Percentiles rank a stretch among this genome's conserved stretches.
phyloP scores from a whole-genome alignment of 2,329 filamentous ascomycete species.

The Xylaria sp. region DNA sequence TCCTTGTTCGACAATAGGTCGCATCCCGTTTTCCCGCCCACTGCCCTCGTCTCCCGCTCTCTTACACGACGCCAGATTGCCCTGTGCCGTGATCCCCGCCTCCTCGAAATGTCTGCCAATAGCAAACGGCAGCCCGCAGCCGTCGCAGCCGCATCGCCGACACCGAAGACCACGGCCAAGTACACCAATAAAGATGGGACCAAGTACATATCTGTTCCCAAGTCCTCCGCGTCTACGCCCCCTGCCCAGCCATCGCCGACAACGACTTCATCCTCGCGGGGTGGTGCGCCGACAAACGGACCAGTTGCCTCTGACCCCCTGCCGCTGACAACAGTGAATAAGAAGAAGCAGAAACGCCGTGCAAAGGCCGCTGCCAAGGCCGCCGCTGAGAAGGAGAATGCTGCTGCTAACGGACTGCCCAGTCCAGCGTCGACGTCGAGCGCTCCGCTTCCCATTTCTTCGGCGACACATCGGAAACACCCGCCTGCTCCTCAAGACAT shows the following conservation, averaged over 20 bases:
- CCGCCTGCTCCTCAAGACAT: conserved; percentile 31
- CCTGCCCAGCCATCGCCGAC: conserved; percentile 65
- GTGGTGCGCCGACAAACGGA: conserved; percentile 49
- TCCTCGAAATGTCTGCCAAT: conserved; percentile 60
- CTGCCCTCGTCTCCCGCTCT: conserved; percentile 30
- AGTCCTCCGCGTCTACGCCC: conserved; percentile 61
- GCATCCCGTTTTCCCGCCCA: conserved; percentile 30
- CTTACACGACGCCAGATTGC: conserved; percentile 41
- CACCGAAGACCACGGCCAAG: conserved; percentile 64
- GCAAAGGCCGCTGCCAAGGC: conserved; percentile 83
- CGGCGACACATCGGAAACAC: conserved; percentile 36
- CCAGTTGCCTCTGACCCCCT: conserved; percentile 41
- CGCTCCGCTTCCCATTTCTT: conserved; percentile 37
- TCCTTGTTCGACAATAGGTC: conserved; percentile 32
- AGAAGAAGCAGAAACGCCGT: conserved; percentile 94
- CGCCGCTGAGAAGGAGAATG: conserved; percentile 60
- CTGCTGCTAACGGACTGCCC: conserved; percentile 55
- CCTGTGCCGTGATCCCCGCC: conserved; percentile 38
- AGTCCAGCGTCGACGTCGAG: conserved; percentile 50
- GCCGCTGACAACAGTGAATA: conserved; percentile 71
- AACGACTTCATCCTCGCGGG: conserved; percentile 52
- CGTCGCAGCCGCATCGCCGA: conserved; percentile 62
- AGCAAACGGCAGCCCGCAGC: conserved; percentile 62
- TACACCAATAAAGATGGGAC: conserved; percentile 76
- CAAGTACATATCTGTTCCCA: conserved; percentile 74